Evolutionary conservation across 352 stramenopile species (phyloP).

Genomic region (Blastocystis sp.): DNA sequence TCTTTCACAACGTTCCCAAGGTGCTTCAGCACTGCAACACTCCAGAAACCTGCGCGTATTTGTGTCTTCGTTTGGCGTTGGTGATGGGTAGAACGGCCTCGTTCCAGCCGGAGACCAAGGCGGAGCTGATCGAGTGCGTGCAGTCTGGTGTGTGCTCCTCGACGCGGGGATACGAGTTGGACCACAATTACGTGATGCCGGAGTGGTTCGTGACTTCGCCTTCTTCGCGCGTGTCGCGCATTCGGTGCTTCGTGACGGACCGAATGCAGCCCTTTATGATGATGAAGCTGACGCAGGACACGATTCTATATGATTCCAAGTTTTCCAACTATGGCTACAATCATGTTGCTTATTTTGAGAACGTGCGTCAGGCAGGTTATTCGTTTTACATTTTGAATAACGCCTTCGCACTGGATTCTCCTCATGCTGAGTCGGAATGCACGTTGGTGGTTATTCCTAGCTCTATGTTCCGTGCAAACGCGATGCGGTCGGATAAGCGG

Average conservation of each 20-base stretch:
- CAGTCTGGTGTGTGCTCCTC: constrained; percentile 9
- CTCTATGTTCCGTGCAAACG: constrained; percentile 9
- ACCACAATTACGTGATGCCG: constrained; percentile 54
- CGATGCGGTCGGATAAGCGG: not conserved
- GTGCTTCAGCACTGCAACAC: constrained; percentile 21
- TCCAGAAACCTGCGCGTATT: constrained; percentile 28
- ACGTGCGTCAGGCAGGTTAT: constrained; percentile 64
- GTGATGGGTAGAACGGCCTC: constrained; percentile 9
- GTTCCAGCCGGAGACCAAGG: constrained; percentile 41
- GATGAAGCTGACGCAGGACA: not conserved
- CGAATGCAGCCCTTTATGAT: constrained; percentile 36
- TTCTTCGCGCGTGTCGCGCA: constrained; percentile 42
- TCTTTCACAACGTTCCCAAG: constrained; percentile 4
- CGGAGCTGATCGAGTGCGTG: constrained; percentile 48
- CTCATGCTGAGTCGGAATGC: constrained; percentile 39
- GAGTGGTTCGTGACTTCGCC: constrained; percentile 39
- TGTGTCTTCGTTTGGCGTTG: not conserved
- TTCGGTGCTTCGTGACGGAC: constrained; percentile 56
- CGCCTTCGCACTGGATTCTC: constrained; percentile 54
- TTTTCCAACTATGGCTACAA: constrained; percentile 68
- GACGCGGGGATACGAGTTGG: not conserved
- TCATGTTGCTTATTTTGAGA: constrained; percentile 62
- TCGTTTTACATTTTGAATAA: constrained; percentile 68
- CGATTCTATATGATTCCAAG: constrained; percentile 5
- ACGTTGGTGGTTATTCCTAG: not conserved